A percentile compares a stretch with the other conserved stretches of the same genome.
Conservation (phyloP, 148 eudicot genomes). For the Nyssa sinensis region DNA sequence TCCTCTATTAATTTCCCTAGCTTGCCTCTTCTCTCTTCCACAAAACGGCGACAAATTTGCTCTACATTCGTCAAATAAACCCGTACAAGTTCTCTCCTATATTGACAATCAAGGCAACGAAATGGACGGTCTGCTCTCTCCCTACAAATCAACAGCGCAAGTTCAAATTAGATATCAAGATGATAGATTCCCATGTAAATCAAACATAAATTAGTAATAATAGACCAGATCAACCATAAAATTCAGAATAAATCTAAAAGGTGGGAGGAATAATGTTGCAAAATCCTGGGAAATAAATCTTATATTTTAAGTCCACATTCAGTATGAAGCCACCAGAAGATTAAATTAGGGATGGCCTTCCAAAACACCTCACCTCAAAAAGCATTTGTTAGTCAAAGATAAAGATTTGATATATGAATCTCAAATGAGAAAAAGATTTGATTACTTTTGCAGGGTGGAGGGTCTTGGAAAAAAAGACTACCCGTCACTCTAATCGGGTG, state of each 20-base stretch:
- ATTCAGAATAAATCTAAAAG: not conserved
- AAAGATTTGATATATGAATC: too few relatives aligned
- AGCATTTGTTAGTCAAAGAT: not conserved
- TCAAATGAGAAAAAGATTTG: too few relatives aligned
- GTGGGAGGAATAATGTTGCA: not conserved
- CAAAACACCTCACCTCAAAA: not conserved
- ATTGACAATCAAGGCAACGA: conserved; percentile 79
- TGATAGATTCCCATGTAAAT: not conserved
- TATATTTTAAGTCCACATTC: not conserved
- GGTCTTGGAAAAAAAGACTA: too few relatives aligned
- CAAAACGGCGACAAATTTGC: conserved; percentile 81
- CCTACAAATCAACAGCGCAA: conserved; percentile 37
- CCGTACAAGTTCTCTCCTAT: conserved; percentile 86
- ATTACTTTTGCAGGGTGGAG: too few relatives aligned
- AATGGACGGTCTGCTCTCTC: conserved; percentile 82
- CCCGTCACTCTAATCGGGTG: too few relatives aligned
- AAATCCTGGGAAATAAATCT: not conserved
- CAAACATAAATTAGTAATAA: not conserved
- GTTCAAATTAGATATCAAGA: not conserved
- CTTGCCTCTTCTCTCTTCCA: conserved; percentile 76
- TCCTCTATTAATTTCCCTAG: conserved; percentile 70
- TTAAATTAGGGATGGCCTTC: not conserved
- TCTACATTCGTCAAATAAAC: conserved; percentile 81
- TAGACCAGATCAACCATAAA: not conserved
- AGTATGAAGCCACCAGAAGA: too few relatives aligned